Evolutionary conservation across 192 early-diverging fungal genomes (phyloP), one percentile per base, ranked within the genome.

Genomic region (Coemansia sp.): DNA sequence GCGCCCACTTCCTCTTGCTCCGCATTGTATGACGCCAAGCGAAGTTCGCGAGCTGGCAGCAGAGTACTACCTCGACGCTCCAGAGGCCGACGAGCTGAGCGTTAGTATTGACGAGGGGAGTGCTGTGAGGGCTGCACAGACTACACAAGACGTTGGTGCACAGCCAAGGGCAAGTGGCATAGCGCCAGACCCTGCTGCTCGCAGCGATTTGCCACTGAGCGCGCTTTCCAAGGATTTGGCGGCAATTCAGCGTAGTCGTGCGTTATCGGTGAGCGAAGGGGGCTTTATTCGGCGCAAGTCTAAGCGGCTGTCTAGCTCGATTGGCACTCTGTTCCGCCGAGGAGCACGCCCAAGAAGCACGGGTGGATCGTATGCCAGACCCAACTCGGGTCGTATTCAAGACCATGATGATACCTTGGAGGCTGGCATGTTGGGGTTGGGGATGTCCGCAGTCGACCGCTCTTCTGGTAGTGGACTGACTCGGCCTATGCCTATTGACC

Each of bases 241-340:
- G 2, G 27, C 64, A 61, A 31, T 19, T 27, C 64, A 56, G 8
- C 70, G 79, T 11, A 36, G 59, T 7, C 73, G 73, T 1, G 66
- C 79, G 0, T 64, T 50, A 4, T 81, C 79, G 8, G 24, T 66
- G 10, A 56, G 70, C 40, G 79, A 73, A 2, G 68, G 67, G 3
- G 51, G 59, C 37, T 46, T 77, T 63, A 10, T 77, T 36, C 62
- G 65, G 16, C 79, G 79, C 41, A 63, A 46, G n/a, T 81, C 79
- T 11, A 81, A 73, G 60, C 69, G 70, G 34, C 41, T 76, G 4
- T 76, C 79, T 1, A 31, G 60, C 29, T 70, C 79, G 8, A 62
- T 81, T 33, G 68, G 74, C 7, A 59, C 62, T 35, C 44, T 77
- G 42, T 61, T 77, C 33, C 62, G 74, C 10, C 70, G 79, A 13